These are phyloP conservation scores for Leucogyrophana mollusca DNA, from an alignment of 768 basidiomycete species.

Conservation along the genomic window DNA sequence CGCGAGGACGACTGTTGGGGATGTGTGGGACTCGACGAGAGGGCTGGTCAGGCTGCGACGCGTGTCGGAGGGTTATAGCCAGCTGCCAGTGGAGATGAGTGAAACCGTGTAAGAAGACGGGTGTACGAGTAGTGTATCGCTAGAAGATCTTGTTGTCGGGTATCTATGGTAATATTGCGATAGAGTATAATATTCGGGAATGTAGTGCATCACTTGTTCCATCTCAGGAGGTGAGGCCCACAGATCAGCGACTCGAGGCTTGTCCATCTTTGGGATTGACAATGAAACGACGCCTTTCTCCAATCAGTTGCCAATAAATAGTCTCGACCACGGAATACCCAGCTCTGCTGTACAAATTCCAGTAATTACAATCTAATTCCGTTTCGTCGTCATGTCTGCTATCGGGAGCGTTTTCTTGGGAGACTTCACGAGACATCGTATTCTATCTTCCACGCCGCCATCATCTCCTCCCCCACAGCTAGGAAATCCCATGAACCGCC, in stretches of 20 bases:
- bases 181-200: no score
- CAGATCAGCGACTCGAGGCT: no score
- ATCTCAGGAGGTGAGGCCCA: no score
- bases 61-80: conserved; percentile 57
- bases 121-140: no score
- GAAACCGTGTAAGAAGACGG: conserved; percentile 28
- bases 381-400: conserved; percentile 39
- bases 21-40: conserved; percentile 49
- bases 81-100: conserved; percentile 68
- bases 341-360: no score
- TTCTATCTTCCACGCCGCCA: conserved; percentile 56
- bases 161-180: no score
- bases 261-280: no score
- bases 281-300: no score
- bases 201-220: no score
- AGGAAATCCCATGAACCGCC: conserved; percentile 12
- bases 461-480: conserved; percentile 38
- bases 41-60: conserved; percentile 37
- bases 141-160: no score
- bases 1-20: conserved; percentile 38
- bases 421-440: conserved; percentile 65
- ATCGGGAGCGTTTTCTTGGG: conserved; percentile 83
- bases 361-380: neutral
- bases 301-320: no score
- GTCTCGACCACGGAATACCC: no score